Evolutionary conservation across 306 rosid species (phyloP), one percentile per base, ranked within the genome.

Genomic region (Cucumis melo): DNA sequence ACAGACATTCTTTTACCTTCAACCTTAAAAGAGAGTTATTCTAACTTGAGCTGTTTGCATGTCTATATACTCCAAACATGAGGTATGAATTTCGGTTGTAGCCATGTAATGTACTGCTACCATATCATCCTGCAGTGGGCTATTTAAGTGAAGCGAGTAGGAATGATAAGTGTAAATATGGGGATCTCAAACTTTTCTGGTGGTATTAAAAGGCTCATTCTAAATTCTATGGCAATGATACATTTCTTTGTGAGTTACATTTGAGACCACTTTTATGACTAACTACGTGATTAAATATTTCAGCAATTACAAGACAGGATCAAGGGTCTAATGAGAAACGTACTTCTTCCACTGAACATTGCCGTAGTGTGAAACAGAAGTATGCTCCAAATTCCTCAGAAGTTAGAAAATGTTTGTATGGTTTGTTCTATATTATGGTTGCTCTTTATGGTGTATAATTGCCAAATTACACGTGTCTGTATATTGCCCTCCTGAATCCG

Each of bases 231-330:
- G n/a, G n/a, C n/a, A n/a, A 27, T 34, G 34, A 32, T 27, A 39
- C 73, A n/a, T 56, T 24, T 60, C 39, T 27, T 76, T 38, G 6
- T 74, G 61, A 36, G 21, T 38, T 29, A 56, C 23, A 11, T 42
- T 21, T 15, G 41, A 42, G 46, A 50, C 19, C 19, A 13, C 55
- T 50, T 50, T 19, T 12, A 44, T 20, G n/a, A 20, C 67, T 59
- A 44, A 48, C 59, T 56, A 17, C 73, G 48, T 84, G 75, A 32
- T 38, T 78, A 55, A 7, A 32, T 17, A 60, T 63, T 80, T 41
- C 78, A 63, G 62, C 65, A 70, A 75, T 79, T 61, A 29, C 81
- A 79, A 88, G 66, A 78, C 83, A 80, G 59, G 56, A 78, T 85
- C 78, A 56, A 58, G 74, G 21, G 12, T 72, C 80, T 19, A 23